A percentile compares a stretch with the other conserved stretches of the same genome.
phyloP scores from a whole-genome alignment of 495 filamentous ascomycete species.

The Aspergillus leporis region DNA sequence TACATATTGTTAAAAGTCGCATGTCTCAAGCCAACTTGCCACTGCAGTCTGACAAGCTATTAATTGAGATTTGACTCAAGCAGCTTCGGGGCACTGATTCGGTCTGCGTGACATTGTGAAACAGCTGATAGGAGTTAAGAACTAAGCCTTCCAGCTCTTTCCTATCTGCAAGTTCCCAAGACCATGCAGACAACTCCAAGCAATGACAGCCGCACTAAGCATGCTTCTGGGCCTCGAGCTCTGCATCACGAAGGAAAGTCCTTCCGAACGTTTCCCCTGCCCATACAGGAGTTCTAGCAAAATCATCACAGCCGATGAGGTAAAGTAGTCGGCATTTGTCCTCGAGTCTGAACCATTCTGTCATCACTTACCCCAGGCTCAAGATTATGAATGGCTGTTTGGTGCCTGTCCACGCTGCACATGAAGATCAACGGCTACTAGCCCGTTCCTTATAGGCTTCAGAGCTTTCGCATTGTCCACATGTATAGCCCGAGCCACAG shows the following conservation, averaged over 20 bases:
- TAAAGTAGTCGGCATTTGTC: conserved; percentile 33
- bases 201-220: conserved; percentile 25
- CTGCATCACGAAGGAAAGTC: conserved; percentile 25
- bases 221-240: conserved; percentile 27
- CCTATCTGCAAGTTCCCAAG: conserved; percentile 25
- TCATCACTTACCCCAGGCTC: conserved; percentile 8
- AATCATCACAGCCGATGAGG: conserved; percentile 23
- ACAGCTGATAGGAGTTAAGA: too few species aligned
- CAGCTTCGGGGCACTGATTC: too few species aligned
- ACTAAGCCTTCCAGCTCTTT: background rate
- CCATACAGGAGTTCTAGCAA: conserved; percentile 22
- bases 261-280: conserved; percentile 31
- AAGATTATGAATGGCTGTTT: conserved; percentile 27
- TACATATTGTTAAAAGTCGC: too few species aligned
- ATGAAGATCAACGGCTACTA: conserved; percentile 23
- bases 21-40: too few species aligned
- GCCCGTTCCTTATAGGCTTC: conserved; percentile 20
- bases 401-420: conserved; percentile 26
- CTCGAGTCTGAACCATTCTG: conserved; percentile 22
- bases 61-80: too few species aligned
- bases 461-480: conserved; percentile 20
- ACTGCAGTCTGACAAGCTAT: too few species aligned
- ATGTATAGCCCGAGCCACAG: conserved; percentile 34
- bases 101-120: too few species aligned
- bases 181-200: conserved; percentile 28